Evolutionary conservation across 2,329 filamentous ascomycete genomes (phyloP).

Genomic region (Beauveria brongniartii): DNA sequence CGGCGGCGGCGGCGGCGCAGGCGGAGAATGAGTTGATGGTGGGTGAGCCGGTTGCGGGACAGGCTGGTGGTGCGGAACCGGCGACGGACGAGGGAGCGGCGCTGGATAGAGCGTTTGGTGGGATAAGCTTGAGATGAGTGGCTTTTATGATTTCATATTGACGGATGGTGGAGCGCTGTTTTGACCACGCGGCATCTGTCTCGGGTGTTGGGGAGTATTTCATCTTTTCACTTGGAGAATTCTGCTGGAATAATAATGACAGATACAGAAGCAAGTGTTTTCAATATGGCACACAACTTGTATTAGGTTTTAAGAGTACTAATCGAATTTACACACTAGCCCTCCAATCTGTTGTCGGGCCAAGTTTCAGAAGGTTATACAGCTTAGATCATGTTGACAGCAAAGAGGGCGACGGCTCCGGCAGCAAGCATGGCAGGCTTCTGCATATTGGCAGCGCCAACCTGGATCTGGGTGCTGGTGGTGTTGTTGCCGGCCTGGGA

Average conservation of each 20-base stretch:
- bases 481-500: neutral
- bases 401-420: conserved; percentile 7
- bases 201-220: no score
- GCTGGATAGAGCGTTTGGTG: conserved; percentile 50
- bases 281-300: neutral
- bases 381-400: conserved; percentile 15
- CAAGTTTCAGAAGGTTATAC: neutral
- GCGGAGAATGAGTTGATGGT: conserved; percentile 8
- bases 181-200: no score
- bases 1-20: conserved; percentile 13
- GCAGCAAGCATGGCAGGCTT: conserved; percentile 4
- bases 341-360: neutral
- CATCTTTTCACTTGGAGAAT: no score
- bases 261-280: neutral
- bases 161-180: no score
- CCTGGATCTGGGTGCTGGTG: conserved; percentile 1
- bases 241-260: neutral
- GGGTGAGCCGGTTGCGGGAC: neutral
- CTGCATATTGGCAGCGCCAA: conserved; percentile 5
- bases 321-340: neutral
- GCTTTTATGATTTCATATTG: no score
- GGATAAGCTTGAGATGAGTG: conserved; percentile 28
- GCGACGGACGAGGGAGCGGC: conserved; percentile 44
- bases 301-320: conserved; percentile 9
- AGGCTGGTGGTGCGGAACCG: conserved; percentile 27